Evolutionary conservation across 2,329 filamentous ascomycete species (phyloP).

Genomic region (Cladobotryum mycophilum): DNA sequence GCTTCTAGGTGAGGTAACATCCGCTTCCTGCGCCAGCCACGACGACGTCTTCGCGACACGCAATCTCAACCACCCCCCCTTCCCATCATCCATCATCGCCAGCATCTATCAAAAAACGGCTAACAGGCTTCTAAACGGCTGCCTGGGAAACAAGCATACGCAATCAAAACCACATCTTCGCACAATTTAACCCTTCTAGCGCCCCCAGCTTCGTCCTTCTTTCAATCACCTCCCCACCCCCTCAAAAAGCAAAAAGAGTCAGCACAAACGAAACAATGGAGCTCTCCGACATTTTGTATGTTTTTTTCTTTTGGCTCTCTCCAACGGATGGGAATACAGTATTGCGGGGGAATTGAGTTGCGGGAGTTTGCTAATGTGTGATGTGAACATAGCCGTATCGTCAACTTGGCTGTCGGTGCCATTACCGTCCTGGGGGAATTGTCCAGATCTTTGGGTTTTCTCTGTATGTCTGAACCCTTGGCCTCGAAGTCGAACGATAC

Average conservation of each 20-base stretch:
- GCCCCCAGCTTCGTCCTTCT: not conserved
- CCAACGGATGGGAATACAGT: not conserved
- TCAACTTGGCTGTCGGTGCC: slow-evolving; percentile 82
- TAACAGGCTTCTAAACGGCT: too few species aligned
- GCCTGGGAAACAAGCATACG: too few species aligned
- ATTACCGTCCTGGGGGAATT: slow-evolving; percentile 84
- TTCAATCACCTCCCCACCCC: not conserved
- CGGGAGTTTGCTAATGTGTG: slow-evolving; percentile 28
- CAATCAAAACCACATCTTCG: too few species aligned
- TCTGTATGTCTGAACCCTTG: slow-evolving; percentile 49
- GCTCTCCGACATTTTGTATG: slow-evolving; percentile 87
- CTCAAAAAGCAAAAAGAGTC: not conserved
- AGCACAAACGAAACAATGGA: slow-evolving; percentile 58
- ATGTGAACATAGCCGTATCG: slow-evolving; percentile 64
- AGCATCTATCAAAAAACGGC: slow-evolving; percentile 21
- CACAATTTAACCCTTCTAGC: too few species aligned
- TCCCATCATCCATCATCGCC: slow-evolving; percentile 2
- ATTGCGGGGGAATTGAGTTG: not conserved
- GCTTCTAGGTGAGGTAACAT: not conserved
- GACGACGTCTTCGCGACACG: not conserved
- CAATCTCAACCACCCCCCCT: not conserved
- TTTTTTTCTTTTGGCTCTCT: slow-evolving; percentile 6
- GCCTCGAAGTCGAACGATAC: too few species aligned
- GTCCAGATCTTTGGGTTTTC: slow-evolving; percentile 58
- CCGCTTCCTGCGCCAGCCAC: not conserved